Conservation (phyloP, 2,329 filamentous ascomycete genomes). For the Calonectria crousiana region DNA sequence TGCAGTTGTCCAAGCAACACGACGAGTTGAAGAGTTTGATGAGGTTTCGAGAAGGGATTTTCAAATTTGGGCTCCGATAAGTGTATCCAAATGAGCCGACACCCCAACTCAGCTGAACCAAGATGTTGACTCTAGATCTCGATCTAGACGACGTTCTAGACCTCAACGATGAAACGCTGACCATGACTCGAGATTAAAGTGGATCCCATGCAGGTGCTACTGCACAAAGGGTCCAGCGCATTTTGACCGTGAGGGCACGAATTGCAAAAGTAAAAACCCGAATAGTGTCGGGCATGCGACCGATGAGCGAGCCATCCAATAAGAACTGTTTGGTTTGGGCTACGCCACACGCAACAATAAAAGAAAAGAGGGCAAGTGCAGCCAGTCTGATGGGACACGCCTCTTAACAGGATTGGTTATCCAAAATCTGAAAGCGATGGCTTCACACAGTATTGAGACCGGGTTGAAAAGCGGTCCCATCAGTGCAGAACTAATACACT, state of each 20-base stretch:
- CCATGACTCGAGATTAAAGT: neutral
- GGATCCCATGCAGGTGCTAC: neutral
- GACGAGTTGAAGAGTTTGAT: too few relatives aligned
- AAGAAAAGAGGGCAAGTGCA: neutral
- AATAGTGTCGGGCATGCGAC: neutral
- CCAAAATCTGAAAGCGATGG: neutral
- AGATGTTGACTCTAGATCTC: neutral
- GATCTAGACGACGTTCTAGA: conserved; percentile 5
- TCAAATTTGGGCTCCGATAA: neutral
- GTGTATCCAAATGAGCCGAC: neutral
- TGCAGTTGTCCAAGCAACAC: neutral
- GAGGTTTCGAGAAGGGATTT: neutral
- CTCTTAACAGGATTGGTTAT: neutral
- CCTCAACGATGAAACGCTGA: neutral
- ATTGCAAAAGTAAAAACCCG: neutral
- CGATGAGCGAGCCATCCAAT: neutral
- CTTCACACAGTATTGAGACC: neutral
- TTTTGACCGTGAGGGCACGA: neutral
- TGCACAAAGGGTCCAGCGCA: conserved; percentile 1
- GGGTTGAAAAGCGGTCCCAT: neutral
- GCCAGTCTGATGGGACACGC: neutral
- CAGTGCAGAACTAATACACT: neutral
- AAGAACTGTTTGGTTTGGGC: neutral
- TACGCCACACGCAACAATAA: neutral
- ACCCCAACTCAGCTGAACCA: neutral